Evolutionary conservation across 768 basidiomycete species (phyloP).

Genomic region (Grammothele lineata): DNA sequence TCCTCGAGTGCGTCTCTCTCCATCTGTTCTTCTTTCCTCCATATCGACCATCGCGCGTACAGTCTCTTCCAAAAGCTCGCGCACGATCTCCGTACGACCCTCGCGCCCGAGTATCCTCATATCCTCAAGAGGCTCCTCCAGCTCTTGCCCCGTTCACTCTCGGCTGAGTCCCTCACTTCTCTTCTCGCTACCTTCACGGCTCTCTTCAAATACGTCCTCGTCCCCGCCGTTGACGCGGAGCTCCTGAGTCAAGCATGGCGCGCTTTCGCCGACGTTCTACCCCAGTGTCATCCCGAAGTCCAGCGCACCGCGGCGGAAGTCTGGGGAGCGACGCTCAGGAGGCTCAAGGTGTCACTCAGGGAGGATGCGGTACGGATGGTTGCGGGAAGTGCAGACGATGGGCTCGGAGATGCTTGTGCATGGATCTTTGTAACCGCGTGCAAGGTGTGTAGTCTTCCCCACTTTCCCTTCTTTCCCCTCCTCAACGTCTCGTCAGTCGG

Average conservation of each 20-base stretch:
- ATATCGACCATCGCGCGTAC: not conserved
- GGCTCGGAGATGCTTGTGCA: slow-evolving; percentile 59
- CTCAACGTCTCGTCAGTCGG: slow-evolving; percentile 58
- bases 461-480: no score
- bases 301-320: slow-evolving; percentile 81
- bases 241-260: slow-evolving; percentile 61
- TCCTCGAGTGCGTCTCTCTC: slow-evolving; percentile 63
- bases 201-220: slow-evolving; percentile 69
- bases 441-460: slow-evolving; percentile 53
- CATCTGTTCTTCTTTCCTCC: not conserved
- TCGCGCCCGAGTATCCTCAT: slow-evolving; percentile 56
- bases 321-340: slow-evolving; percentile 76
- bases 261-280: slow-evolving; percentile 44
- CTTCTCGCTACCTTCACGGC: slow-evolving; percentile 66
- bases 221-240: slow-evolving; percentile 53
- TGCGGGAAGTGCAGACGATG: slow-evolving; percentile 36
- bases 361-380: slow-evolving; percentile 55
- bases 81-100: slow-evolving; percentile 76
- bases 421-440: slow-evolving; percentile 77
- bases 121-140: slow-evolving; percentile 53
- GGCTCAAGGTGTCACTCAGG: slow-evolving; percentile 59
- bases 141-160: slow-evolving; percentile 55
- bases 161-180: slow-evolving; percentile 53
- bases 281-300: slow-evolving; percentile 63
- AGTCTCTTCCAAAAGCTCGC: slow-evolving; percentile 77